These are phyloP conservation scores for Calonectria montana DNA, from an alignment of 2,329 filamentous ascomycete species.

Conservation along the genomic window DNA sequence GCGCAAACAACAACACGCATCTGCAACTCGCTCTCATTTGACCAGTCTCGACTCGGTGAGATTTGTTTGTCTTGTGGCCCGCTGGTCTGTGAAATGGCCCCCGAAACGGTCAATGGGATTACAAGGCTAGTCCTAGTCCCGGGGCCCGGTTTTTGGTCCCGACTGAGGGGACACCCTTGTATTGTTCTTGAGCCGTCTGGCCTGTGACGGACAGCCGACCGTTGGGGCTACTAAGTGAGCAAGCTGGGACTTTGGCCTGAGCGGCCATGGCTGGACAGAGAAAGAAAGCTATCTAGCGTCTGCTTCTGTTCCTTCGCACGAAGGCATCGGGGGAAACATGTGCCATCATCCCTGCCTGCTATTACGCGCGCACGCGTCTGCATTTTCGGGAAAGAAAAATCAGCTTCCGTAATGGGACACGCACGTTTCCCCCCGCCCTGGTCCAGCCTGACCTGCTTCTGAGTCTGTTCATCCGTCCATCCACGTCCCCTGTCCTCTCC, in stretches of 20 bases:
- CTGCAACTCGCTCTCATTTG: not conserved
- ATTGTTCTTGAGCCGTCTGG: slow-evolving; percentile 6
- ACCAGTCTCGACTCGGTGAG: slow-evolving; percentile 7
- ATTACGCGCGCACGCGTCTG: not conserved
- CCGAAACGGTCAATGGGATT: slow-evolving; percentile 12
- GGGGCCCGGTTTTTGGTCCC: slow-evolving; percentile 20
- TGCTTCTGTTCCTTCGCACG: not conserved
- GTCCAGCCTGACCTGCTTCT: not conserved
- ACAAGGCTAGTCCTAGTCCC: slow-evolving; percentile 24
- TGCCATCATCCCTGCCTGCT: not conserved
- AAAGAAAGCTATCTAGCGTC: not conserved
- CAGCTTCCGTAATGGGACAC: slow-evolving; percentile 16
- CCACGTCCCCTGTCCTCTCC: not conserved
- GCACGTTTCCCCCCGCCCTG: slow-evolving; percentile 6
- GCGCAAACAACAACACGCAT: not conserved
- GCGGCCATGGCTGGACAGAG: not conserved
- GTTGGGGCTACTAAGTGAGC: not conserved
- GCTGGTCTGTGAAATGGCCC: slow-evolving; percentile 18
- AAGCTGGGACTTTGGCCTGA: not conserved
- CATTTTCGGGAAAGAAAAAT: not conserved
- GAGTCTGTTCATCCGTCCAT: not conserved
- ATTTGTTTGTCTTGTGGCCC: slow-evolving; percentile 19
- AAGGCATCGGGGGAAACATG: not conserved
- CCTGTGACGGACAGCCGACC: not conserved
- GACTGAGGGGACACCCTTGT: slow-evolving; percentile 28